A percentile compares a stretch with the other conserved stretches of the same genome.
phyloP scores from a whole-genome alignment of 2,329 filamentous ascomycete genomes.

The Fusarium nurragi region DNA sequence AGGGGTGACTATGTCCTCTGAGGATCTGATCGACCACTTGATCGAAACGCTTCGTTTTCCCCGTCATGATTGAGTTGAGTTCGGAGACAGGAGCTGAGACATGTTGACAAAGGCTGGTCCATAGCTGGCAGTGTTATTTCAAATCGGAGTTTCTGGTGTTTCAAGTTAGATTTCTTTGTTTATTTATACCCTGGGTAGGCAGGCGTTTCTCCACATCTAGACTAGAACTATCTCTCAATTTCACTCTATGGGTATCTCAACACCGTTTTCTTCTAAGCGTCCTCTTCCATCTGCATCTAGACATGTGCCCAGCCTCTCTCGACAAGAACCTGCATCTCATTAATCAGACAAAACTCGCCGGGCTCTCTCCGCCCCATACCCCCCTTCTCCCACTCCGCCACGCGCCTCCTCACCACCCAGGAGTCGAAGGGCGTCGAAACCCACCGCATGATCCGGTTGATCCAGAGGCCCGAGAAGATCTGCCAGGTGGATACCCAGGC shows the following conservation, averaged over 20 bases:
- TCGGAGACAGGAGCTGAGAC: not conserved
- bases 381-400: conserved; percentile 52
- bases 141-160: not conserved
- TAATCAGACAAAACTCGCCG: conserved; percentile 64
- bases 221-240: not conserved
- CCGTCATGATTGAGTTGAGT: not conserved
- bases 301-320: conserved; percentile 67
- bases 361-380: conserved; percentile 52
- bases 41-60: not conserved
- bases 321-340: conserved; percentile 69
- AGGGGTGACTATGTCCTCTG: not conserved
- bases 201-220: not conserved
- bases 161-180: not conserved
- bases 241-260: conserved; percentile 27
- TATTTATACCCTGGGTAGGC: no score
- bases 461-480: conserved; percentile 66
- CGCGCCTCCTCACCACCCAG: conserved; percentile 51
- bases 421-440: conserved; percentile 43
- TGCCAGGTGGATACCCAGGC: conserved; percentile 60
- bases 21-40: not conserved
- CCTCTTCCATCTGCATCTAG: not conserved
- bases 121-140: not conserved
- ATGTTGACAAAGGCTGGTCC: not conserved
- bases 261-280: not conserved
- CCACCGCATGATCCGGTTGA: conserved; percentile 63